Evolutionary conservation across 495 filamentous ascomycete species (phyloP), one percentile per base, ranked within the genome.

Genomic region (Pseudomonodictys pantanalensis): DNA sequence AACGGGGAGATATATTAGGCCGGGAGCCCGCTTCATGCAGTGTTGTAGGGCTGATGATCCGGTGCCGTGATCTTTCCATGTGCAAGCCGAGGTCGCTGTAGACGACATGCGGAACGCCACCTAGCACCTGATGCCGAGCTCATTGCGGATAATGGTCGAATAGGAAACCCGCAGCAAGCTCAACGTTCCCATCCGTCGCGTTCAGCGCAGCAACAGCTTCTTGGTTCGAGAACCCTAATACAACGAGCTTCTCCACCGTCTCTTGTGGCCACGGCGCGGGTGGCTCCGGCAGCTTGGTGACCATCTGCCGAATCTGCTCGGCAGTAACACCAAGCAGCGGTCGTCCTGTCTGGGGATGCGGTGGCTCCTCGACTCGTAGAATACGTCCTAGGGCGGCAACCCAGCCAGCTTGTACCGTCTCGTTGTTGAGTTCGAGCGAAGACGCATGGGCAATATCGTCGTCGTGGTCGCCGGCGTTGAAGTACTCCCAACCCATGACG

Each of bases 131-230:
- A n/a, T n/a, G n/a, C 46, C 7, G 17, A 6, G 9, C 11, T 25
- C 45, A 55, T 22, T 44, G 41, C 39, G 52, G 52, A 32, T 56
- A 56, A 10, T 52, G 57, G 44, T 84, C 76, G 70, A 96, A 88
- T 58, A 97, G 76, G 45, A 97, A 81, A 41, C 88, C 86, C 49
- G 92, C 91, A 18, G 93, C 93, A 52, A 85, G 81, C 48, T 97
- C 87, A 28, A 97, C 79, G 70, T 97, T 88, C 6, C 93, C 93
- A 20, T 83, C 84, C 15, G 90, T 89, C 22, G 86, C 86, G 64
- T 91, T 84, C 58, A 98, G 74, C 1, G 92, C 92, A 43, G 83
- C 83, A 57, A 92, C 79, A 1, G 91, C 92, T 58, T 90, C 78
- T 32, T 88, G 83, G 52, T 85, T 84, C 9, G 81, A 80, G 69